Conservation (phyloP, 306 rosid species). For the Datisca glomerata region DNA sequence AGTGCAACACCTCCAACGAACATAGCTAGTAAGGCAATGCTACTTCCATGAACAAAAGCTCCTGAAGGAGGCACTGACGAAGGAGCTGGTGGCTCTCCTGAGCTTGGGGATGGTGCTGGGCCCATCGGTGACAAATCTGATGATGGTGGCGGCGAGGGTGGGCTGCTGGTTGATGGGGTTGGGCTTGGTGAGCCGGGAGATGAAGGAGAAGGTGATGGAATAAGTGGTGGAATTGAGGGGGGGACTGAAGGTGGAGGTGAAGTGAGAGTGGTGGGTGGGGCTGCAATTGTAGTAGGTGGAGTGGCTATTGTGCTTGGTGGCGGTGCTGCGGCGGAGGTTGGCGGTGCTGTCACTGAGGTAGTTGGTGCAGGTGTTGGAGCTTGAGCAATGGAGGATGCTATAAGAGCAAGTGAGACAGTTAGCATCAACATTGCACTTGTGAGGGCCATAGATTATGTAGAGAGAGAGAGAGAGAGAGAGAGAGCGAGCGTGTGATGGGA, state of each 20-base stretch:
- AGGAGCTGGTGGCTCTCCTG: not conserved
- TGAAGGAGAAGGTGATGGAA: not conserved
- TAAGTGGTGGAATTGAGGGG: not conserved
- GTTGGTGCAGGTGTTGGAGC: constrained; percentile 13
- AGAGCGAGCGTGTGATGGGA: not conserved
- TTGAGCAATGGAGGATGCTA: constrained; percentile 12
- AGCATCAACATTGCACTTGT: constrained; percentile 13
- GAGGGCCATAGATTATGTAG: constrained; percentile 4
- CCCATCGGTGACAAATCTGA: not conserved
- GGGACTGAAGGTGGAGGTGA: not conserved
- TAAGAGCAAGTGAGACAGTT: not conserved
- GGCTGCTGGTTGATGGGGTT: constrained; percentile 1
- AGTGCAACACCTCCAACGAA: constrained; percentile 5
- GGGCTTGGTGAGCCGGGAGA: not conserved
- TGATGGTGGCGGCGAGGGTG: not conserved
- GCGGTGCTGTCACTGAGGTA: too few relatives aligned
- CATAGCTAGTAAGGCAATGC: constrained; percentile 6
- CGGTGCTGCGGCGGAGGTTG: constrained; percentile 1
- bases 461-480: too few relatives aligned
- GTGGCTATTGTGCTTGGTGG: not conserved
- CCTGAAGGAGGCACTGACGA: not conserved
- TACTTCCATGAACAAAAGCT: not conserved
- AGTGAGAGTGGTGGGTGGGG: not conserved
- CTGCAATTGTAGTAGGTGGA: not conserved
- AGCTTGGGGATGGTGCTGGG: not conserved